phyloP scores from a whole-genome alignment of 2,329 filamentous ascomycete species.

The Sporothrix humicola region DNA sequence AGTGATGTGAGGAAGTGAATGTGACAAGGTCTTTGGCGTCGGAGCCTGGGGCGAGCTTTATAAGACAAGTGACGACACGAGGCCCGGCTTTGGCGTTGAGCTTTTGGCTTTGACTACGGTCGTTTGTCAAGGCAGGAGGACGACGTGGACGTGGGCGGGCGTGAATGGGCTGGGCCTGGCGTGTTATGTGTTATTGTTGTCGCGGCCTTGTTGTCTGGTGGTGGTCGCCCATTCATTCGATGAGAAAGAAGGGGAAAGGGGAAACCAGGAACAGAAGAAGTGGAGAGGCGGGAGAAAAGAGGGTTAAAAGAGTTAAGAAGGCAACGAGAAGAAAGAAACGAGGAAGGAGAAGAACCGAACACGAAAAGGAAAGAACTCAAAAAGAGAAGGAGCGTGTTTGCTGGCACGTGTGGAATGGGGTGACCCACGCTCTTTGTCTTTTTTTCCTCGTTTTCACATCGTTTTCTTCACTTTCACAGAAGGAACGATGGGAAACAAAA shows the following conservation, averaged over 20 bases:
- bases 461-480: not conserved
- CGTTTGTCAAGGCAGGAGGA: not conserved
- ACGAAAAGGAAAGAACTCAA: not conserved
- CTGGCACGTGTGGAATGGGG: slow-evolving; percentile 19
- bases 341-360: not conserved
- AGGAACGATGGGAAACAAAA: slow-evolving; percentile 7
- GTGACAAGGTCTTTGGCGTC: slow-evolving; percentile 23
- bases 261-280: not conserved
- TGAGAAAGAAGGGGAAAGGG: not conserved
- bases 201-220: slow-evolving; percentile 19
- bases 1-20: slow-evolving; percentile 1
- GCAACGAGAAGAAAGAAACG: not conserved
- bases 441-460: not conserved
- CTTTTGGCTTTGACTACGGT: not conserved
- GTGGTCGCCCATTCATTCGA: slow-evolving; percentile 3
- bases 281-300: not conserved
- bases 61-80: slow-evolving; percentile 26
- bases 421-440: not conserved
- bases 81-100: slow-evolving; percentile 3
- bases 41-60: slow-evolving; percentile 16
- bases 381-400: not conserved
- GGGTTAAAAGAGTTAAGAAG: not conserved
- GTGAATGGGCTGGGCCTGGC: not conserved
- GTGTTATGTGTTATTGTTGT: slow-evolving; percentile 16
- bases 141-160: not conserved